Conservation (phyloP, 148 eudicot genomes). For the Chenopodium suecicum region DNA sequence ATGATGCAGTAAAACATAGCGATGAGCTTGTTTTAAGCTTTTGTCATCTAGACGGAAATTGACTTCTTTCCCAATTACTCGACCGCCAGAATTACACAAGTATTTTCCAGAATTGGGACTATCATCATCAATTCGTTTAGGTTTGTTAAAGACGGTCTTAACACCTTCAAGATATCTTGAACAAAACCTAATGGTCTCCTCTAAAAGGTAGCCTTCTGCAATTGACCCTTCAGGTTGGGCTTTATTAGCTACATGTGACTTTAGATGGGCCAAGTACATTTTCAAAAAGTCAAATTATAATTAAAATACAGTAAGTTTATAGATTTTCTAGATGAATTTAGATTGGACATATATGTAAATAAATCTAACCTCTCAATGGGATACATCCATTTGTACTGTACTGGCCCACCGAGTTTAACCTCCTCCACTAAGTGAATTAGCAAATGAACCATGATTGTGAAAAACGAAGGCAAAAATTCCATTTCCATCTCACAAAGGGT, state of each 20-base stretch:
- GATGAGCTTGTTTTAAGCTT: conserved; percentile 11
- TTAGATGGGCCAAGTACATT: too few relatives aligned
- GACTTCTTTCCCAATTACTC: neutral
- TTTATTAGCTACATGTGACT: conserved; percentile 8
- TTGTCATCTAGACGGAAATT: neutral
- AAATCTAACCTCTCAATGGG: neutral
- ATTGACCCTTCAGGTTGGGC: conserved; percentile 13
- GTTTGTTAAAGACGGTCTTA: conserved; percentile 4
- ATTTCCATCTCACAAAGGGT: conserved; percentile 24
- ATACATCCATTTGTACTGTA: conserved; percentile 27
- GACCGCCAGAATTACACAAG: conserved; percentile 4
- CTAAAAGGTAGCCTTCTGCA: conserved; percentile 1
- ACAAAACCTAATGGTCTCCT: conserved; percentile 14
- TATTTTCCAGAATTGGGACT: neutral
- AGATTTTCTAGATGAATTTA: too few relatives aligned
- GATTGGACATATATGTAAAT: too few relatives aligned
- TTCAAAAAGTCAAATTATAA: too few relatives aligned
- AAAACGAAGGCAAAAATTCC: neutral
- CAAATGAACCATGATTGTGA: conserved; percentile 10
- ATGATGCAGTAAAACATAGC: conserved; percentile 23
- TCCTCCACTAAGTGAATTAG: conserved; percentile 15
- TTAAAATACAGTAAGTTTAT: too few relatives aligned
- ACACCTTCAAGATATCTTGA: conserved; percentile 5
- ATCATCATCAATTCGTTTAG: neutral
- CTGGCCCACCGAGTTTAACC: conserved; percentile 9